A percentile compares a stretch with the other conserved stretches of the same genome.
Evolutionary conservation across 495 filamentous ascomycete species (phyloP).

Genomic region (Daldinia caldariorum): DNA sequence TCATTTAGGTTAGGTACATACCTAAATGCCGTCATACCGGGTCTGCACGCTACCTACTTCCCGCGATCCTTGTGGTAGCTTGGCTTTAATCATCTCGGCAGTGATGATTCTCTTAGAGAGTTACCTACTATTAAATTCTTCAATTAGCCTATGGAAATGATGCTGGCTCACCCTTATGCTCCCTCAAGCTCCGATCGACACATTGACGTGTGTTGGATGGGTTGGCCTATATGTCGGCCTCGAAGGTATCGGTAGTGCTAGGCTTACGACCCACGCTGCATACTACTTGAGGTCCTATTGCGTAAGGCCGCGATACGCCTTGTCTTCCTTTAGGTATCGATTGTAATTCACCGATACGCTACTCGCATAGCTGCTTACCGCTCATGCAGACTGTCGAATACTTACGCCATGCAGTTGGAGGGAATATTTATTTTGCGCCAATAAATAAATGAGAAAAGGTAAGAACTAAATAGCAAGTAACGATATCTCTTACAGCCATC

Average conservation of each 20-base stretch:
- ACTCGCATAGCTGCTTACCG: background rate
- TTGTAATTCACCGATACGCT: background rate
- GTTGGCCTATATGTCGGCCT: conserved; percentile 16
- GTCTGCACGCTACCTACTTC: conserved; percentile 33
- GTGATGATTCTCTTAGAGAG: background rate
- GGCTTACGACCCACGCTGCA: conserved; percentile 35
- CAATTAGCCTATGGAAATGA: background rate
- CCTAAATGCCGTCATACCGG: conserved; percentile 42
- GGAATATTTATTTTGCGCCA: conserved; percentile 7
- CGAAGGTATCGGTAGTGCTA: conserved; percentile 20
- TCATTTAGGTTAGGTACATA: background rate
- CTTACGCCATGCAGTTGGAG: conserved; percentile 5
- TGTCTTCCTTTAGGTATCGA: background rate
- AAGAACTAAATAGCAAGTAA: background rate
- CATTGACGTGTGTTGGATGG: background rate
- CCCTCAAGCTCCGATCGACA: conserved; percentile 2
- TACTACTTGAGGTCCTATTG: conserved; percentile 17
- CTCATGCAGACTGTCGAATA: conserved; percentile 2
- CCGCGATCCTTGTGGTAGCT: conserved; percentile 24
- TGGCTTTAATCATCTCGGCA: conserved; percentile 10
- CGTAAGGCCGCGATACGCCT: conserved; percentile 31
- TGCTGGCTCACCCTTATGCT: conserved; percentile 1
- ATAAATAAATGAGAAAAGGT: background rate
- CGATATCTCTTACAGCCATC: background rate
- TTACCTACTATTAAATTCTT: background rate